Conservation (phyloP, 192 early-diverging fungal genomes). For the Backusella liffmaniae region DNA sequence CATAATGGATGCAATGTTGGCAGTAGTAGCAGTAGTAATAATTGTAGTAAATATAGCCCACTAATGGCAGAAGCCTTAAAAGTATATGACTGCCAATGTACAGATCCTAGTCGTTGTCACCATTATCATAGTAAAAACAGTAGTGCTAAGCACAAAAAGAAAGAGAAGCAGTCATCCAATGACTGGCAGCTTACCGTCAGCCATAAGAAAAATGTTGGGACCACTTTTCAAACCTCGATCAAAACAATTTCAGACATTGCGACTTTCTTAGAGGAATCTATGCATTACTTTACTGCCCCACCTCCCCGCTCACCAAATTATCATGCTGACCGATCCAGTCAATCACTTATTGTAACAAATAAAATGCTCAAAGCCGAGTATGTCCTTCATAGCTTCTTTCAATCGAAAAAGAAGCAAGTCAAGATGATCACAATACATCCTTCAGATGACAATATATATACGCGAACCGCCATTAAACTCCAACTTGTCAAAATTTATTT, state of each 20-base stretch:
- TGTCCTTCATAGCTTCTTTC: constrained; percentile 9
- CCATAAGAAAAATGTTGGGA: constrained; percentile 11
- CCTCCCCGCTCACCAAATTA: constrained; percentile 11
- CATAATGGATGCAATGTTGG: neutral
- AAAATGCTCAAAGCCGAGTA: constrained; percentile 20
- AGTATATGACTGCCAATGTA: neutral
- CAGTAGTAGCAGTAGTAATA: neutral
- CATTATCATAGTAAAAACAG: neutral
- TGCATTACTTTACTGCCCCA: constrained; percentile 15
- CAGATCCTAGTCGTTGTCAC: neutral
- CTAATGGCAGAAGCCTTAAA: neutral
- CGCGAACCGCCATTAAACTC: neutral
- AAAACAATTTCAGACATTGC: constrained; percentile 22
- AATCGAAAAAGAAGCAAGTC: constrained; percentile 7
- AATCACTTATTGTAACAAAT: constrained; percentile 12
- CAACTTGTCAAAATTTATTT: constrained; percentile 3
- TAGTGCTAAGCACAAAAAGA: neutral
- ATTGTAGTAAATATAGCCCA: neutral
- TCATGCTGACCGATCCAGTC: constrained; percentile 1
- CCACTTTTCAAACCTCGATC: constrained; percentile 19
- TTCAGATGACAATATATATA: neutral
- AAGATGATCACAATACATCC: constrained; percentile 1
- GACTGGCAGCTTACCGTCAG: constrained; percentile 19
- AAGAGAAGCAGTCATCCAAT: neutral
- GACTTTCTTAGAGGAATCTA: constrained; percentile 9